Evolutionary conservation across 805 yeast species (phyloP).

Genomic region (Pichia exigua): DNA sequence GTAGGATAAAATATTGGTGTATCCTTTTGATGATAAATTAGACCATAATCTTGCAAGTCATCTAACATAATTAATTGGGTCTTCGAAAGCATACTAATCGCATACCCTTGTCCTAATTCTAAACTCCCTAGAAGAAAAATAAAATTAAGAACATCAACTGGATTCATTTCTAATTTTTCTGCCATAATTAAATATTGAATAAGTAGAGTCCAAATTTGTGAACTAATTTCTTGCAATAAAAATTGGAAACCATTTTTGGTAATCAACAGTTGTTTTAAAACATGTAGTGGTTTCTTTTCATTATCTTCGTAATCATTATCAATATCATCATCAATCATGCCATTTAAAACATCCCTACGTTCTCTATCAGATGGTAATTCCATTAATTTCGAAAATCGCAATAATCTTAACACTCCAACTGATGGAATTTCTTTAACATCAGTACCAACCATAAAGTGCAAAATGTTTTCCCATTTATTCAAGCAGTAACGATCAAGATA

Average conservation of each 20-base stretch:
- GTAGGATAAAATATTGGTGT: conserved; percentile 80
- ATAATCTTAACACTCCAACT: conserved; percentile 68
- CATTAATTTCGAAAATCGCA: conserved; percentile 82
- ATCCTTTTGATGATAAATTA: conserved; percentile 52
- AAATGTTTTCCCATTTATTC: conserved; percentile 86
- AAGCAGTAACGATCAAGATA: conserved; percentile 76
- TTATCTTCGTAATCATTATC: conserved; percentile 14
- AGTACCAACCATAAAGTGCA: conserved; percentile 97
- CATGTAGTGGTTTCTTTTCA: conserved; percentile 14
- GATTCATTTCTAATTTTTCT: conserved; percentile 81
- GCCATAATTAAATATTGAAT: conserved; percentile 83
- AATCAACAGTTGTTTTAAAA: conserved; percentile 44
- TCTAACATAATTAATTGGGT: conserved; percentile 84
- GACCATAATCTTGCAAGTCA: conserved; percentile 85
- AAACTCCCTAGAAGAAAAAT: conserved; percentile 89
- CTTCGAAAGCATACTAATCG: conserved; percentile 57
- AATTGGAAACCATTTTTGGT: conserved; percentile 94
- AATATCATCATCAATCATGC: conserved; percentile 14
- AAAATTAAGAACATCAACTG: conserved; percentile 91
- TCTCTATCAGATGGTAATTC: conserved; percentile 42
- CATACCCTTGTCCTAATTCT: conserved; percentile 83
- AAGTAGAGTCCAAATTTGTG: conserved; percentile 90
- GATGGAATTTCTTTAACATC: conserved; percentile 60
- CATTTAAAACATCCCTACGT: conserved; percentile 18
- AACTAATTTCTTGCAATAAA: conserved; percentile 81